phyloP scores from a whole-genome alignment of 176 grass and related monocot species.

The Panicum miliaceum region DNA sequence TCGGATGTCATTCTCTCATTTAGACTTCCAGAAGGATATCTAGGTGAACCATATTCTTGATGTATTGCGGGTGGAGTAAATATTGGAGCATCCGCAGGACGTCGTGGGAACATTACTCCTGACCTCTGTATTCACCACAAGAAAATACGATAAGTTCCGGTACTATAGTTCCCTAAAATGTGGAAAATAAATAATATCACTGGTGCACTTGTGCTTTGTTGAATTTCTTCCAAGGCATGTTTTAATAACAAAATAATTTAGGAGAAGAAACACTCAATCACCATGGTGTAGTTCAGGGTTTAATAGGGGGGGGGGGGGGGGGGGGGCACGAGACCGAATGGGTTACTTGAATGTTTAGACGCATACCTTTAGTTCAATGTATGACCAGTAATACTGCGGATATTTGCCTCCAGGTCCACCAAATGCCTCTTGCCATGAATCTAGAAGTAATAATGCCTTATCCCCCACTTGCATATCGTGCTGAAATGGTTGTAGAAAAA shows the following conservation, averaged over 20 bases:
- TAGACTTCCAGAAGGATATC: conserved; percentile 52
- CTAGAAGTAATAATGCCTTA: conserved; percentile 83
- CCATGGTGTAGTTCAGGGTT: background rate
- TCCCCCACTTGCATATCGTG: conserved; percentile 92
- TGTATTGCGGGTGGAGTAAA: conserved; percentile 74
- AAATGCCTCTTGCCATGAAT: conserved; percentile 99
- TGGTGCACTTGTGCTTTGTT: background rate
- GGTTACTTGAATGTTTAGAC: no score
- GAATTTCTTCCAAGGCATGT: conserved; percentile 7
- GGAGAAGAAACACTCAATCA: background rate
- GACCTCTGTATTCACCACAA: conserved; percentile 64
- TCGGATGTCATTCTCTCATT: conserved; percentile 62
- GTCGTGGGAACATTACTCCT: conserved; percentile 77
- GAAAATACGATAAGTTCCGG: conserved; percentile 7
- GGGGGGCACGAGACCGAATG: background rate
- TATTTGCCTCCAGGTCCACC: conserved; percentile 88
- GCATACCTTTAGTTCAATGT: conserved; percentile 81
- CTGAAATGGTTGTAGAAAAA: conserved; percentile 51
- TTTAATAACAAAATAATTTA: conserved; percentile 15
- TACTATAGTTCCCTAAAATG: background rate
- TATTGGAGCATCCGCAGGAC: conserved; percentile 74
- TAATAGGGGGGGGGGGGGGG: no score
- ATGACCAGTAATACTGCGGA: conserved; percentile 93
- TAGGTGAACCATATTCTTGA: conserved; percentile 57
- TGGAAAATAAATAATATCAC: background rate